These are phyloP conservation scores for Aphanomyces cochlioides DNA, from an alignment of 352 stramenopile species.

Conservation along the genomic window DNA sequence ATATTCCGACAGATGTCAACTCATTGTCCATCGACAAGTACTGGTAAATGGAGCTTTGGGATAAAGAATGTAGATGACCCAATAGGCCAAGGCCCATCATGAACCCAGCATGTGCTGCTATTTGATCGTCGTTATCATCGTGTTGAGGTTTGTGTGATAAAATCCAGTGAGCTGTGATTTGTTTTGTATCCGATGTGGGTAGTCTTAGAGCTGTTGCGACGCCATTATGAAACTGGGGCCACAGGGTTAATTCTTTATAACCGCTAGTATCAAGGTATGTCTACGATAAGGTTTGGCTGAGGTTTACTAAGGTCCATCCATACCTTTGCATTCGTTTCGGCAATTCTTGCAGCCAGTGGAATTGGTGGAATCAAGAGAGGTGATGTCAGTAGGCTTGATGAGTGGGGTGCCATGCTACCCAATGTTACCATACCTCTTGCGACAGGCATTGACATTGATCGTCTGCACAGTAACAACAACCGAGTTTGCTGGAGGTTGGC, in stretches of 20 bases:
- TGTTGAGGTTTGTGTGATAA: constrained; percentile 30
- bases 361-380: constrained; percentile 89
- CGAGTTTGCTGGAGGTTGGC: constrained; percentile 90
- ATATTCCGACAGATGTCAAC: constrained; percentile 93
- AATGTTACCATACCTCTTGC: constrained; percentile 97
- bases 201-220: constrained; percentile 93
- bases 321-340: constrained; percentile 91
- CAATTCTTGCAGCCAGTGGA: constrained; percentile 90
- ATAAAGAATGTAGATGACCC: constrained; percentile 92
- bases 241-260: constrained; percentile 91
- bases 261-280: constrained; percentile 82
- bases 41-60: constrained; percentile 98
- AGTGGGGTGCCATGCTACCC: constrained; percentile 71
- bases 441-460: constrained; percentile 90
- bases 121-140: constrained; percentile 28
- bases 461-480: constrained; percentile 92
- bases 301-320: constrained; percentile 20
- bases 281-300: not conserved
- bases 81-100: constrained; percentile 93
- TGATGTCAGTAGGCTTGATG: constrained; percentile 37
- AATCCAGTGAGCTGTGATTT: constrained; percentile 11
- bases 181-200: constrained; percentile 26
- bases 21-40: constrained; percentile 96
- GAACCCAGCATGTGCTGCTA: constrained; percentile 89
- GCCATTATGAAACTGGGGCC: constrained; percentile 99